Evolutionary conservation across 2,329 filamentous ascomycete genomes (phyloP).

Genomic region (Fusarium sp.): DNA sequence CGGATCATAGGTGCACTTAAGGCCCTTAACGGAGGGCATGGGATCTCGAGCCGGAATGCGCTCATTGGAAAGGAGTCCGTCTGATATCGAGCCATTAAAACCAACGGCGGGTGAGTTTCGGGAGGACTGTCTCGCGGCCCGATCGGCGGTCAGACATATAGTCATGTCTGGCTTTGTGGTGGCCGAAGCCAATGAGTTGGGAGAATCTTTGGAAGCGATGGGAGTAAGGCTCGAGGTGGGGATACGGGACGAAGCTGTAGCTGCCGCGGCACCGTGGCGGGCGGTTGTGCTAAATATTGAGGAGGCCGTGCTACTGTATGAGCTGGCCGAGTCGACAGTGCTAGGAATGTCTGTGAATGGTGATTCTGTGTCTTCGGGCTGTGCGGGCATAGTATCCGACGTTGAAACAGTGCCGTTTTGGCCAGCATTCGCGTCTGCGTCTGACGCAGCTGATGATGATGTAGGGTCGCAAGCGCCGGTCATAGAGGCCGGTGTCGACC

Average conservation of each 20-base stretch:
- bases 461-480: conserved; percentile 36
- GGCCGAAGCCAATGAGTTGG: conserved; percentile 58
- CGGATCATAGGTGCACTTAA: conserved; percentile 70
- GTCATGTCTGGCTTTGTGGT: conserved; percentile 64
- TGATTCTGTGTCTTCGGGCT: conserved; percentile 66
- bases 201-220: conserved; percentile 62
- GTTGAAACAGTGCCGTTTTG: conserved; percentile 30
- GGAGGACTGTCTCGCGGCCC: conserved; percentile 40
- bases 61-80: conserved; percentile 47
- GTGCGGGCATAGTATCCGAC: conserved; percentile 42
- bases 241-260: conserved; percentile 52
- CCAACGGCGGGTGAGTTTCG: conserved; percentile 43
- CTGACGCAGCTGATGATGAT: conserved; percentile 35
- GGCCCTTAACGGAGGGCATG: conserved; percentile 61
- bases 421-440: conserved; percentile 39
- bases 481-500: conserved; percentile 22
- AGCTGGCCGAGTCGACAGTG: conserved; percentile 77
- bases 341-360: conserved; percentile 73
- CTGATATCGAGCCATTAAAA: conserved; percentile 48
- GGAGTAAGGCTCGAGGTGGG: conserved; percentile 59
- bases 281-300: conserved; percentile 72
- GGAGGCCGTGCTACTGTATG: conserved; percentile 74
- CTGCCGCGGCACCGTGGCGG: conserved; percentile 51
- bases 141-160: conserved; percentile 59
- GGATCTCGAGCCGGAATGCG: conserved; percentile 68